phyloP scores from a whole-genome alignment of 73 alveolate genomes.

The Paramecium caudatum region DNA sequence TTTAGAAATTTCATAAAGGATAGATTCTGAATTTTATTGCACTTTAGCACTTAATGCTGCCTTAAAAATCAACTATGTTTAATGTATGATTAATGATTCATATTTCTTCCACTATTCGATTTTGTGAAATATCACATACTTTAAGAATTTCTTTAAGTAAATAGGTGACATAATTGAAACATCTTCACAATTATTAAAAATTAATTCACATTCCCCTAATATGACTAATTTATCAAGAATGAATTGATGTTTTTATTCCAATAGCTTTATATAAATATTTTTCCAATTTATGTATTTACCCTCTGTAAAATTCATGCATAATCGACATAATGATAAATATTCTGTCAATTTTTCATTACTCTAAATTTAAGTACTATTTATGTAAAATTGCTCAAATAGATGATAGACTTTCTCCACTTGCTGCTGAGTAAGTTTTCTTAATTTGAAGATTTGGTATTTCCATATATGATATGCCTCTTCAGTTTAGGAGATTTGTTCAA shows the following conservation, averaged over 20 bases:
- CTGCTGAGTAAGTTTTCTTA: background rate
- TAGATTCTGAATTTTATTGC: background rate
- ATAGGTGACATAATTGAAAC: background rate
- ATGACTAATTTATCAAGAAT: slow-evolving; percentile 8
- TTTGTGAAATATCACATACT: background rate
- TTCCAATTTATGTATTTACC: slow-evolving; percentile 23
- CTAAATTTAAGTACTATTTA: background rate
- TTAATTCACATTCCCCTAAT: slow-evolving; percentile 41
- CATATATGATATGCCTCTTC: slow-evolving; percentile 19
- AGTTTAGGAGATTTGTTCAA: background rate
- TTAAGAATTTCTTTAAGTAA: slow-evolving; percentile 13
- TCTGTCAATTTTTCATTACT: background rate
- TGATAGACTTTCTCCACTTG: background rate
- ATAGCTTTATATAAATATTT: background rate
- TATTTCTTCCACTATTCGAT: background rate
- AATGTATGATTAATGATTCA: background rate
- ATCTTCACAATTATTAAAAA: background rate
- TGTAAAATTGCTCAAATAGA: background rate
- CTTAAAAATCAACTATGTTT: background rate
- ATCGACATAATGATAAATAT: background rate
- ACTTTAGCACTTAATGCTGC: slow-evolving; percentile 9
- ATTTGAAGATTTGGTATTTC: slow-evolving; percentile 43
- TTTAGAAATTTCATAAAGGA: background rate
- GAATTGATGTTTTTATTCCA: background rate
- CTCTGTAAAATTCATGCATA: background rate